Conservation (phyloP, 2,329 filamentous ascomycete genomes). For the Pyricularia pennisetigena region DNA sequence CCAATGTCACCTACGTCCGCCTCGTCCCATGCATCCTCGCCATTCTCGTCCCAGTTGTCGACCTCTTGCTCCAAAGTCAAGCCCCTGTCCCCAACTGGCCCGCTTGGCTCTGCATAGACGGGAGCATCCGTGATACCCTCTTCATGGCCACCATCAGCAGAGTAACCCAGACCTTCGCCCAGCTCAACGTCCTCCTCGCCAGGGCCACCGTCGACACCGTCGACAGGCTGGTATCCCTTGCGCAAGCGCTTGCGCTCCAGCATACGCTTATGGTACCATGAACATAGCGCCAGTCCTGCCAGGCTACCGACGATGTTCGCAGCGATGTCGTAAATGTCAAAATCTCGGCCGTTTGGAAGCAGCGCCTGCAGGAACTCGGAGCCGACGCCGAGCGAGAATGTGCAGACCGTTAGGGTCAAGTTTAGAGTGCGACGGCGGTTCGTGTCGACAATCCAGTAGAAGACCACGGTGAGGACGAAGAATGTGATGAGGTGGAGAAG, state of each 20-base stretch:
- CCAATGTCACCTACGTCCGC: slow-evolving; percentile 26
- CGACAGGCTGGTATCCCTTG: slow-evolving; percentile 61
- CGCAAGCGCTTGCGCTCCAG: slow-evolving; percentile 72
- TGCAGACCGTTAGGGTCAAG: slow-evolving; percentile 73
- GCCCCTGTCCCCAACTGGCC: slow-evolving; percentile 15
- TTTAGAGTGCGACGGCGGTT: slow-evolving; percentile 77
- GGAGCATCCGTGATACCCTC: slow-evolving; percentile 43
- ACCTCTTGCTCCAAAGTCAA: slow-evolving; percentile 66
- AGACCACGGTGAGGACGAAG: slow-evolving; percentile 75
- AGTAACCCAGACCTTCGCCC: slow-evolving; percentile 41
- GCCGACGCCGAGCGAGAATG: slow-evolving; percentile 57
- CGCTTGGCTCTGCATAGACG: background rate
- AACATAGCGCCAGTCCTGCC: slow-evolving; percentile 61
- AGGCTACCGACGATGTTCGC: slow-evolving; percentile 79
- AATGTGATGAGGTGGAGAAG: slow-evolving; percentile 79
- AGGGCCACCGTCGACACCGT: slow-evolving; percentile 33
- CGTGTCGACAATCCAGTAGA: slow-evolving; percentile 97
- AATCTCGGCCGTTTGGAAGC: slow-evolving; percentile 60
- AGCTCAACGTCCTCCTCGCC: slow-evolving; percentile 65
- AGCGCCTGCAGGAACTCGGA: slow-evolving; percentile 69
- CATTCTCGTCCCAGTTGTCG: slow-evolving; percentile 91
- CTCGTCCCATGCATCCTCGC: slow-evolving; percentile 47
- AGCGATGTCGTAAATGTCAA: slow-evolving; percentile 76
- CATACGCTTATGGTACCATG: slow-evolving; percentile 94
- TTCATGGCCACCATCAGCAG: slow-evolving; percentile 42